Conservation (phyloP, 2,329 filamentous ascomycete genomes). For the Dothideomycetidae sp. region DNA sequence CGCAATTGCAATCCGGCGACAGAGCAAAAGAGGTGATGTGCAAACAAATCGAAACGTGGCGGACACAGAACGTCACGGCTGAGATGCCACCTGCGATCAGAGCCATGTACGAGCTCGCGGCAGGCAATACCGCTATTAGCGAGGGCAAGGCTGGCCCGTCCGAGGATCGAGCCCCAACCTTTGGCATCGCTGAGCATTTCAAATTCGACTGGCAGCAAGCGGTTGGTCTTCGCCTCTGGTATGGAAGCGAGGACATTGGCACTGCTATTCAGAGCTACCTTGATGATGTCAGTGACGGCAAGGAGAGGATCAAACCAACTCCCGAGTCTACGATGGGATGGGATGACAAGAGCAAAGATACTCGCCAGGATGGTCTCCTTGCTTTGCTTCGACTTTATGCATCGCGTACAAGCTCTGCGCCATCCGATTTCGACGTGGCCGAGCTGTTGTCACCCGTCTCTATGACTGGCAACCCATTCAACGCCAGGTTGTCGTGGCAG, state of each 20-base stretch:
- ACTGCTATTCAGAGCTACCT: slow-evolving; percentile 60
- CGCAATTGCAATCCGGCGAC: slow-evolving; percentile 64
- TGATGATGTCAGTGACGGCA: slow-evolving; percentile 55
- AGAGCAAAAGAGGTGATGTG: slow-evolving; percentile 59
- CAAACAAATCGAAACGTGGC: slow-evolving; percentile 73
- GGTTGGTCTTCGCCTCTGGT: slow-evolving; percentile 85
- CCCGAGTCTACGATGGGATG: slow-evolving; percentile 44
- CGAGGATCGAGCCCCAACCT: slow-evolving; percentile 68
- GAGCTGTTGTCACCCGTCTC: slow-evolving; percentile 63
- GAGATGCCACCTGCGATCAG: slow-evolving; percentile 78
- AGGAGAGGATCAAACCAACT: slow-evolving; percentile 54
- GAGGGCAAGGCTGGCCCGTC: slow-evolving; percentile 58
- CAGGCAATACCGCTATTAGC: slow-evolving; percentile 74
- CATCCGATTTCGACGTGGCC: slow-evolving; percentile 39
- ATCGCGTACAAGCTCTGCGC: slow-evolving; percentile 30
- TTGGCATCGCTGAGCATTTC: slow-evolving; percentile 72
- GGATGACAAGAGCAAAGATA: slow-evolving; percentile 43
- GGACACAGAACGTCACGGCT: slow-evolving; percentile 64
- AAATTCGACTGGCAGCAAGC: slow-evolving; percentile 84
- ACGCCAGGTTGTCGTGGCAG: slow-evolving; percentile 72
- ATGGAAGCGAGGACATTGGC: slow-evolving; percentile 60
- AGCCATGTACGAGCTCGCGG: slow-evolving; percentile 75
- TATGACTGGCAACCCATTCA: slow-evolving; percentile 58
- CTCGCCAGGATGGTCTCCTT: slow-evolving; percentile 69
- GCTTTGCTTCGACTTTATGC: slow-evolving; percentile 72